Evolutionary conservation across 306 rosid species (phyloP).

Genomic region (Acacia confusa): DNA sequence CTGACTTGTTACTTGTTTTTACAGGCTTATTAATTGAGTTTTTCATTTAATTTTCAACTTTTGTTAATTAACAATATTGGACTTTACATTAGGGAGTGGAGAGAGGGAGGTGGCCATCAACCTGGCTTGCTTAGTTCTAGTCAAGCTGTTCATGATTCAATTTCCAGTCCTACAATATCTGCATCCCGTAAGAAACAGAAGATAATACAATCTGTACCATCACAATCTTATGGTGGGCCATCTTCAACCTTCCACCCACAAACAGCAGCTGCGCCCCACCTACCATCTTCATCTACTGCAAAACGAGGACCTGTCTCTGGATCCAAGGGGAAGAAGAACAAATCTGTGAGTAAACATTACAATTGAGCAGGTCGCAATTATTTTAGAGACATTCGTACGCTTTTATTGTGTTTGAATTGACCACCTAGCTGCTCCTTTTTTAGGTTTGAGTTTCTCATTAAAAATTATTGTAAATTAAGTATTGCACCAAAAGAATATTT

Average conservation of each 20-base stretch:
- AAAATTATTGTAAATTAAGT: background rate
- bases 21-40: slow-evolving; percentile 19
- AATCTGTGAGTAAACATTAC: slow-evolving; percentile 65
- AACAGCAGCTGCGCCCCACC: slow-evolving; percentile 63
- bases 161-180: slow-evolving; percentile 85
- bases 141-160: slow-evolving; percentile 74
- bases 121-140: slow-evolving; percentile 55
- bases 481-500: background rate
- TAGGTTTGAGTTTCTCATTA: background rate
- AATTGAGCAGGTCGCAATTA: background rate
- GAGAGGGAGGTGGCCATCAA: slow-evolving; percentile 83
- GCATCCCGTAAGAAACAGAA: slow-evolving; percentile 90
- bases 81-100: slow-evolving; percentile 80
- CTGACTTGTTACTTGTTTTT: slow-evolving; percentile 31
- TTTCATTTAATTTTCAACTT: slow-evolving; percentile 29
- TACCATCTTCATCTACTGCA: slow-evolving; percentile 80
- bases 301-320: slow-evolving; percentile 80
- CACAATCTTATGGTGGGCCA: slow-evolving; percentile 82
- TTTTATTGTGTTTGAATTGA: background rate
- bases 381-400: slow-evolving; percentile 1
- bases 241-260: slow-evolving; percentile 76
- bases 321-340: slow-evolving; percentile 80
- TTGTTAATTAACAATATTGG: slow-evolving; percentile 39
- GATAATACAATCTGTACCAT: slow-evolving; percentile 61
- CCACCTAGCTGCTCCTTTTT: background rate